Percentiles rank a stretch among this genome's conserved stretches.
Conservation (phyloP, 1,284 basidiomycete species). For the Rhodotorula sp. region DNA sequence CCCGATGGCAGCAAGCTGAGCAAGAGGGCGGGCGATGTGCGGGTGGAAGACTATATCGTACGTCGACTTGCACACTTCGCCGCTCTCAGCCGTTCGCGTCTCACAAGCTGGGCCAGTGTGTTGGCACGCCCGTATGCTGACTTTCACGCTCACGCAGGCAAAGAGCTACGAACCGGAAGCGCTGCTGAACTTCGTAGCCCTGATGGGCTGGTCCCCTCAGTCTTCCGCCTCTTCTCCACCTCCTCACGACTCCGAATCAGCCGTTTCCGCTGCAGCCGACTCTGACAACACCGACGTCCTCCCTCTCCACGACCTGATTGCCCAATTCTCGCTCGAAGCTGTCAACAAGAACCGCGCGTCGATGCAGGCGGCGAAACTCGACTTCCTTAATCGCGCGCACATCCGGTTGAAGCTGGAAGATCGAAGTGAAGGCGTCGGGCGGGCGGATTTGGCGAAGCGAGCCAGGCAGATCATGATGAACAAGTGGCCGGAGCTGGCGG, state of each 20-base stretch:
- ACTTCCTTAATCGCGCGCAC: constrained; percentile 75
- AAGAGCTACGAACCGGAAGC: constrained; percentile 86
- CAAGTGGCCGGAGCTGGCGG: constrained; percentile 7
- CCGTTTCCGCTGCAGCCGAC: background rate
- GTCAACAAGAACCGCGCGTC: constrained; percentile 72
- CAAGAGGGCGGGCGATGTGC: constrained; percentile 86
- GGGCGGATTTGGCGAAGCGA: constrained; percentile 27
- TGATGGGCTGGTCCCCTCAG: constrained; percentile 82
- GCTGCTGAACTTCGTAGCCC: constrained; percentile 85
- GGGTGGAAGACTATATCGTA: constrained; percentile 81
- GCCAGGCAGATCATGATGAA: constrained; percentile 14
- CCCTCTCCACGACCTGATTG: constrained; percentile 4
- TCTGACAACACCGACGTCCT: constrained; percentile 15
- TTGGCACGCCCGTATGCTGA: background rate
- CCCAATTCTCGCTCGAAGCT: constrained; percentile 66
- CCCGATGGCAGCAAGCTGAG: constrained; percentile 90
- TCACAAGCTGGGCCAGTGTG: too few species aligned
- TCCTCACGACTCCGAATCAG: background rate
- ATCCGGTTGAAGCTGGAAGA: constrained; percentile 54
- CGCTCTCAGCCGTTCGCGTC: too few species aligned
- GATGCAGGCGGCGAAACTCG: constrained; percentile 68
- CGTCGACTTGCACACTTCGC: background rate
- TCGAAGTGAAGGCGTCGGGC: background rate
- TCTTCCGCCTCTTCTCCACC: constrained; percentile 11
- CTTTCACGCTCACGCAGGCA: constrained; percentile 43